These are phyloP conservation scores for Phytophthora sansomeana DNA, from an alignment of 352 stramenopile genomes.

Conservation along the genomic window DNA sequence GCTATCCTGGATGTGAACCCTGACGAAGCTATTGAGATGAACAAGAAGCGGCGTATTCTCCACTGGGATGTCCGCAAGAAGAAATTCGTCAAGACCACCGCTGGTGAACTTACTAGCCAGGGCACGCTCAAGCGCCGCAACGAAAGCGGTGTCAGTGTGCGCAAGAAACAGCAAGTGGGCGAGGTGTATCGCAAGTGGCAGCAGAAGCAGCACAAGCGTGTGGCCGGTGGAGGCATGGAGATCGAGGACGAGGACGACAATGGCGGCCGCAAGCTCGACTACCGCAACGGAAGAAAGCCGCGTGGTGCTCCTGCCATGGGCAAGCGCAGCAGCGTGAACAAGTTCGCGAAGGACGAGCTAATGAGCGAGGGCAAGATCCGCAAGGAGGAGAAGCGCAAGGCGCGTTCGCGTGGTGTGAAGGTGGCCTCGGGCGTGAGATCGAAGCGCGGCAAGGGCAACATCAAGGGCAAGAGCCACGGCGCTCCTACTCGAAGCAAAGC, in stretches of 20 bases:
- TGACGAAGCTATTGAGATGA: conserved; percentile 97
- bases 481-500: conserved; percentile 86
- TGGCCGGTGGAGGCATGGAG: conserved; percentile 78
- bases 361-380: conserved; percentile 82
- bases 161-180: conserved; percentile 90
- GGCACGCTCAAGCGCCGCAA: conserved; percentile 88
- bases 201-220: conserved; percentile 89
- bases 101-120: conserved; percentile 88
- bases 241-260: conserved; percentile 60
- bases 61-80: conserved; percentile 99
- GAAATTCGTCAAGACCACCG: conserved; percentile 95
- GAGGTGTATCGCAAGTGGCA: conserved; percentile 96
- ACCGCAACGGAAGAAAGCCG: conserved; percentile 84
- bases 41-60: conserved; percentile 97
- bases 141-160: conserved; percentile 79
- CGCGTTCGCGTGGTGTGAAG: conserved; percentile 81
- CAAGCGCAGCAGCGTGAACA: conserved; percentile 68
- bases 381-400: conserved; percentile 89
- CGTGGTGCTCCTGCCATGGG: conserved; percentile 38
- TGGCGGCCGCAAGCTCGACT: conserved; percentile 66
- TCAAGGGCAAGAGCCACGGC: conserved; percentile 83
- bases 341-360: conserved; percentile 82
- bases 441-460: conserved; percentile 77
- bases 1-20: conserved; percentile 98
- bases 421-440: conserved; percentile 47